Conservation (phyloP, 768 basidiomycete species). For the Rickenella mellea region DNA sequence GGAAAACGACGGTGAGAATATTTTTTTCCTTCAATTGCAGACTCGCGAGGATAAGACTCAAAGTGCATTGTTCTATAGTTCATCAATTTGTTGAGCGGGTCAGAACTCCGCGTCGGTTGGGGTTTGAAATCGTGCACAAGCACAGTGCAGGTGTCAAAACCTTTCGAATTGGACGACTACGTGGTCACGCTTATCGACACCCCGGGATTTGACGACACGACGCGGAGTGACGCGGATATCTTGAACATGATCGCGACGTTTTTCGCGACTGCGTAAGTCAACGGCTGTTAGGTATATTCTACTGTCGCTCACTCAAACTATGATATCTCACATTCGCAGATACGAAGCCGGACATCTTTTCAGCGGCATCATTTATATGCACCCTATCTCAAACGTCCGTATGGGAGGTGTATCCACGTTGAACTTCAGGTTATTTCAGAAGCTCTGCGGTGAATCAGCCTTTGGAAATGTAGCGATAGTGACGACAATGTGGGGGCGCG, state of each 20-base stretch:
- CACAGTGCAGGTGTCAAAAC: constrained; percentile 6
- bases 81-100: constrained; percentile 13
- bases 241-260: too few species aligned
- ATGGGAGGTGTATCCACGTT: background rate
- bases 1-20: constrained; percentile 12
- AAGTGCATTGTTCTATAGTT: constrained; percentile 7
- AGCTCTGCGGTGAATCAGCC: constrained; percentile 5
- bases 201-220: constrained; percentile 15
- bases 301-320: too few species aligned
- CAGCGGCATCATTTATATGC: constrained; percentile 6
- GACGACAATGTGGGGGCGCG: constrained; percentile 9
- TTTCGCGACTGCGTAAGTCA: too few species aligned
- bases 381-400: constrained; percentile 4
- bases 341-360: constrained; percentile 1
- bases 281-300: too few species aligned
- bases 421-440: constrained; percentile 4
- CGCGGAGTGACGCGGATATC: too few species aligned
- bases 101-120: constrained; percentile 7
- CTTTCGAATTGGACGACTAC: constrained; percentile 9
- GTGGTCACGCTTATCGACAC: constrained; percentile 13
- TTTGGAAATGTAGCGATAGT: constrained; percentile 6
- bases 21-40: background rate
- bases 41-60: background rate
- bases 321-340: too few species aligned
- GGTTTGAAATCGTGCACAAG: constrained; percentile 13